These are phyloP conservation scores for Lathyrus oleraceus DNA, from an alignment of 306 rosid genomes.

Conservation along the genomic window DNA sequence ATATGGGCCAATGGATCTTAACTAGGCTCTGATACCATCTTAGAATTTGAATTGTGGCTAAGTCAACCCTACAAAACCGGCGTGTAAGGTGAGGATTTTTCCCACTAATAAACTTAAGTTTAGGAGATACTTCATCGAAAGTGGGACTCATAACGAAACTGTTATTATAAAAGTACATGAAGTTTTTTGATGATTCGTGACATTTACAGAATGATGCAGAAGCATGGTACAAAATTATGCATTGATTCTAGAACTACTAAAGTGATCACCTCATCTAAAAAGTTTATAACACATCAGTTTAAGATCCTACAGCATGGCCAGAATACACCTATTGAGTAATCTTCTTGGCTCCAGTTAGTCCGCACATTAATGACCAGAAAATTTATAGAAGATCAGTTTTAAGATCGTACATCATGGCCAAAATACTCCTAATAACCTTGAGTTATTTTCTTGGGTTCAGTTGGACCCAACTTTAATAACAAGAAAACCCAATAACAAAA, in stretches of 20 bases:
- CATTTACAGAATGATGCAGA: conserved; percentile 10
- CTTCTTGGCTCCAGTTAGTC: neutral
- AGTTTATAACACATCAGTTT: neutral
- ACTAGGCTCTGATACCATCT: too few relatives aligned
- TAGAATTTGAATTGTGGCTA: too few relatives aligned
- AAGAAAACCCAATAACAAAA: conserved; percentile 7
- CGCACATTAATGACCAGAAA: neutral
- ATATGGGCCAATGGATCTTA: too few relatives aligned
- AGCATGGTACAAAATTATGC: neutral
- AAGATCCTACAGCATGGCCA: conserved; percentile 11
- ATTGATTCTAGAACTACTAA: neutral
- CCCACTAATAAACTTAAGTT: too few relatives aligned
- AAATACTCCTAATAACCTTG: conserved; percentile 1
- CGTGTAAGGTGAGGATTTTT: too few relatives aligned
- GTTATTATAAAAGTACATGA: conserved; percentile 6
- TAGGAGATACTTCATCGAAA: too few relatives aligned
- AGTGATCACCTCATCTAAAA: conserved; percentile 7
- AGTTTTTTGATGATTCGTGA: conserved; percentile 14
- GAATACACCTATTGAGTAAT: neutral
- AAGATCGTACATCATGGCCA: conserved; percentile 11
- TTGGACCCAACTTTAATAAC: neutral
- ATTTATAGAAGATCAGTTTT: neutral
- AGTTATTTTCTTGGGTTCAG: neutral
- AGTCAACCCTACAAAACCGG: too few relatives aligned
- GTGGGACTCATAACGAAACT: neutral